Evolutionary conservation across 2,329 filamentous ascomycete genomes (phyloP).

Genomic region (Sporothrix inflata): DNA sequence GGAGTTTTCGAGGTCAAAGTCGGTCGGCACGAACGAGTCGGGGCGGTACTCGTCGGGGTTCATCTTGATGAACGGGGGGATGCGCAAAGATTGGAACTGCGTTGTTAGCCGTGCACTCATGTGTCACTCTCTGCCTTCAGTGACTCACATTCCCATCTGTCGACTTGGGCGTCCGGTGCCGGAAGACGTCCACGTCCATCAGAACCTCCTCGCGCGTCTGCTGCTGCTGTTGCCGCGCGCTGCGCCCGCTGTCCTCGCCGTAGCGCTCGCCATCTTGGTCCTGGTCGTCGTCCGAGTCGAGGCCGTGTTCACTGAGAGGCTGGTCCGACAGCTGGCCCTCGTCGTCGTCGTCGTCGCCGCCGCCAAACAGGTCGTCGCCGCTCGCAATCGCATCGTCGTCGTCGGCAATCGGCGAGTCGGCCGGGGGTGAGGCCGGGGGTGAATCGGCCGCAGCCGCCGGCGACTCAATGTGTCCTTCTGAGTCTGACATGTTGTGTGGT

Average conservation of each 20-base stretch:
- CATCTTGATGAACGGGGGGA: slow-evolving; percentile 73
- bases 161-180: slow-evolving; percentile 71
- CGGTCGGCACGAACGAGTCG: slow-evolving; percentile 65
- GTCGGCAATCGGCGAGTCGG: slow-evolving; percentile 24
- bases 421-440: slow-evolving; percentile 1
- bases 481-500: slow-evolving; percentile 34
- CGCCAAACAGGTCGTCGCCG: slow-evolving; percentile 35
- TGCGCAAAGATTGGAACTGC: slow-evolving; percentile 70
- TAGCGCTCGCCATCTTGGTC: slow-evolving; percentile 45
- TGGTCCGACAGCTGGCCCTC: slow-evolving; percentile 66
- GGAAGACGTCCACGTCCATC: slow-evolving; percentile 66
- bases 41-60: slow-evolving; percentile 69
- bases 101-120: too few species aligned
- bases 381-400: slow-evolving; percentile 29
- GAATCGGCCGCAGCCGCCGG: slow-evolving; percentile 25
- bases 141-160: slow-evolving; percentile 71
- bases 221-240: slow-evolving; percentile 43
- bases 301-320: slow-evolving; percentile 64
- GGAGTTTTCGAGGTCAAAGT: slow-evolving; percentile 58
- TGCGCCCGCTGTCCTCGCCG: slow-evolving; percentile 35
- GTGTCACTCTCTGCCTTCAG: too few species aligned
- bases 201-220: slow-evolving; percentile 60
- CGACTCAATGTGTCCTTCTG: slow-evolving; percentile 32
- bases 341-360: slow-evolving; percentile 54
- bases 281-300: slow-evolving; percentile 57